Evolutionary conservation across 2,329 filamentous ascomycete genomes (phyloP), one percentile per base, ranked within the genome.

Genomic region (Apiospora saccharicola): DNA sequence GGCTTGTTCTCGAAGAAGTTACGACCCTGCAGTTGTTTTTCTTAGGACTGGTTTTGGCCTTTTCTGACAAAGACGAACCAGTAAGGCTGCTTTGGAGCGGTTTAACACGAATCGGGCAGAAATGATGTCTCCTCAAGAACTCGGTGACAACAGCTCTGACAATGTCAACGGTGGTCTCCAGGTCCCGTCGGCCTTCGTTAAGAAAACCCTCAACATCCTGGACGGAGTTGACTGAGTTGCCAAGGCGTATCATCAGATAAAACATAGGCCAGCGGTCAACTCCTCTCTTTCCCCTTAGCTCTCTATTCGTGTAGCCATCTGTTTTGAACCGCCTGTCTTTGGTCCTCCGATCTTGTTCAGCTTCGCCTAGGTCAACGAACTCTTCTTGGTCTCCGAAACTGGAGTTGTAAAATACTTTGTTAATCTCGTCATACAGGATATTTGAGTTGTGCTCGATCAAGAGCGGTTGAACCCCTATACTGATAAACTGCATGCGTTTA

Each of bases 251-350:
- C 41, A 90, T 90, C n/a, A 98, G 83, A 76, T 91, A 93, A 77
- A 98, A 98, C 91, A 96, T 96, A 0, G 96, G 95, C 91, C 94
- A 96, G 69, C 90, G 89, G 77, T 98, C 94, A 13, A 95, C 84
- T 0, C 90, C 87, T 79, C 94, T 96, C 61, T 85, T 87, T 16
- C 82, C 81, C 77, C 86, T 90, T 49, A 88, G 75, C 72, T 90
- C 88, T 74, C 82, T 87, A 44, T 80, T 82, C 0, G 85, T 88
- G 71, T 85, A 88, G 1, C 83, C 84, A 41, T 87, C 84, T 8
- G 77, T 80, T 72, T 86, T 89, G 72, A 78, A 72, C 75, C 71
- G 77, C n/a, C 72, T 70, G 41, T 79, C 76, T 37, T 77, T 72
- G 19, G 69, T 67, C 69, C 69, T 73, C 16, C 69, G 71, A 30